Evolutionary conservation across 202 grass and related monocot genomes (phyloP), one percentile per base, ranked within the genome.

Genomic region (Setaria italica): DNA sequence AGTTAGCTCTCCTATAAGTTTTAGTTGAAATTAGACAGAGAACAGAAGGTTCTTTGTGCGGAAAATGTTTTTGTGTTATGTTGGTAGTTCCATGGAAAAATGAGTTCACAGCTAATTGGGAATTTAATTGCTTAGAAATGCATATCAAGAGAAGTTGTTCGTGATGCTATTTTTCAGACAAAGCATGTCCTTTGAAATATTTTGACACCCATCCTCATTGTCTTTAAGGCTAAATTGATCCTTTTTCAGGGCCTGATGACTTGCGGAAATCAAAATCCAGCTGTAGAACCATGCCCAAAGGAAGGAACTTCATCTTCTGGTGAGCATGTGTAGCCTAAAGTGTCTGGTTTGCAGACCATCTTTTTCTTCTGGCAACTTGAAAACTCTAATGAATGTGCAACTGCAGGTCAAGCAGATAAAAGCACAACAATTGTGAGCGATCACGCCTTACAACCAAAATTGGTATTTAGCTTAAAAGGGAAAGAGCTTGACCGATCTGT

Each of bases 381-480:
- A 48, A 78, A 82, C 32, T 79, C 55, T 67, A 74, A 78, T 85
- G 70, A 67, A 80, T 85, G 41, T 92, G 70, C 84, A 91, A 78
- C 43, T 83, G 83, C 62, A 82, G 88, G 81, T 80, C 84, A 90
- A 82, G 48, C 56, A 60, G 83, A 85, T 78, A 85, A 54, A 67
- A 88, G 58, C 54, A 51, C 35, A 33, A 45, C 55, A 20, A 85
- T 47, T 3, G 71, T 70, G 60, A 85, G 62, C 37, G 73, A 81
- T 81, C 33, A 58, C 41, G 25, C 53, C 88, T 15, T 66, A 45
- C 78, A 90, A 62, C 92, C 74, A 5, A 94, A 89, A 82, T 82
- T 99, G 84, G 75, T 84, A 43, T 99, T 99, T 80, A 84, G 67
- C 48, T 94, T 94, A 53, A 92, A 94, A 85, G 92, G 90, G 62